These are phyloP conservation scores for Suhomyces pyralidae DNA, from an alignment of 805 yeast genomes.

Conservation along the genomic window DNA sequence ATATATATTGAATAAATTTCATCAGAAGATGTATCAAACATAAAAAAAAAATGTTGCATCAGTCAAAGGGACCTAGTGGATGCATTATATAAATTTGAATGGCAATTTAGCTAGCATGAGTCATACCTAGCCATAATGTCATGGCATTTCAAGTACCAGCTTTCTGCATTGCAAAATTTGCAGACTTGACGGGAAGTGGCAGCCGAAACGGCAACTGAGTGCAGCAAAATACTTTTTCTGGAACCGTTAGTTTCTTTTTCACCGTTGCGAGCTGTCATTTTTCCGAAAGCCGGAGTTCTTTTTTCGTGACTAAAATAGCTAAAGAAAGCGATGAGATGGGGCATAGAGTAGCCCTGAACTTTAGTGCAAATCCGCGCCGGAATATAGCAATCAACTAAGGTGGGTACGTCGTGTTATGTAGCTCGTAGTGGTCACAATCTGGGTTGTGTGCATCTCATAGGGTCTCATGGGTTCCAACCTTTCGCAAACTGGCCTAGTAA, in stretches of 20 bases:
- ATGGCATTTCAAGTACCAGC: neutral
- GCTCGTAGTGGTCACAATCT: neutral
- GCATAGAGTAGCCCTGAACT: neutral
- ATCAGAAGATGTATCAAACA: neutral
- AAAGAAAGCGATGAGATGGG: neutral
- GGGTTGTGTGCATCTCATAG: neutral
- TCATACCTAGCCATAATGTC: conserved; percentile 1
- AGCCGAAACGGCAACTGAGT: conserved; percentile 3
- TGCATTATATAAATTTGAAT: conserved; percentile 3
- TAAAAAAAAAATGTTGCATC: neutral
- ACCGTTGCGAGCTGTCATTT: conserved; percentile 1
- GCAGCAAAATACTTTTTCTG: neutral
- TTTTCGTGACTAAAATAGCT: neutral
- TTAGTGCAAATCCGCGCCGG: neutral
- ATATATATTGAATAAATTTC: neutral
- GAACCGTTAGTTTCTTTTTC: neutral
- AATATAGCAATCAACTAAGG: neutral
- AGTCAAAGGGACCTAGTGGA: neutral
- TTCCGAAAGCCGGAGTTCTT: neutral
- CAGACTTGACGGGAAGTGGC: neutral
- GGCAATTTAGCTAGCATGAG: conserved; percentile 5
- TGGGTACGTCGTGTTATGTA: neutral
- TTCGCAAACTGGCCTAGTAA: neutral
- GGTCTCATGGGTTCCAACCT: neutral
- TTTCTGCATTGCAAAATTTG: neutral